phyloP scores from a whole-genome alignment of 495 filamentous ascomycete genomes.

The Annulohypoxylon moriforme region DNA sequence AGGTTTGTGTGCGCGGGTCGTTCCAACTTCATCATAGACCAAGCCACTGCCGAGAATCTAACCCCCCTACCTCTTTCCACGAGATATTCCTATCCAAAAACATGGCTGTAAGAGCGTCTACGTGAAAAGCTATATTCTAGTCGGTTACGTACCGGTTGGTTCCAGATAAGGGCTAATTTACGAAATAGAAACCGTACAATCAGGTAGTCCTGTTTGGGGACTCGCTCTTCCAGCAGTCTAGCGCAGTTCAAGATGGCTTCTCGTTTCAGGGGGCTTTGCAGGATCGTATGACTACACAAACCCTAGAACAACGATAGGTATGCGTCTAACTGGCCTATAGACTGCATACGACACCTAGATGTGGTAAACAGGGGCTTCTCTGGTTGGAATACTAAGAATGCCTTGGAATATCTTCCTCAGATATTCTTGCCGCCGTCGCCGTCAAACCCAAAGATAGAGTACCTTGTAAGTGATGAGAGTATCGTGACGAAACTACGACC shows the following conservation, averaged over 20 bases:
- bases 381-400: constrained; percentile 62
- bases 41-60: not conserved
- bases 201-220: constrained; percentile 87
- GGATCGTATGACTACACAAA: constrained; percentile 62
- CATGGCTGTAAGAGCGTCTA: constrained; percentile 45
- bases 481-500: not conserved
- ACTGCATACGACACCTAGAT: constrained; percentile 57
- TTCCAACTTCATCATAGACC: constrained; percentile 4
- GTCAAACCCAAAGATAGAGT: constrained; percentile 63
- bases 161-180: not conserved
- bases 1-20: constrained; percentile 1
- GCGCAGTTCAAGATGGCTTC: constrained; percentile 69
- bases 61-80: constrained; percentile 7
- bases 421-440: constrained; percentile 59
- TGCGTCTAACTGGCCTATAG: constrained; percentile 46
- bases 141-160: not conserved
- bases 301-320: not conserved
- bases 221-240: constrained; percentile 76
- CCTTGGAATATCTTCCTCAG: constrained; percentile 54
- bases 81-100: constrained; percentile 1
- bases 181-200: constrained; percentile 53
- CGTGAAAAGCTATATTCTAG: not conserved
- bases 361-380: constrained; percentile 64
- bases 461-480: constrained; percentile 67
- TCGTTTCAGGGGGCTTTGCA: constrained; percentile 78